A percentile compares a stretch with the other conserved stretches of the same genome.
Evolutionary conservation across 441 rosid genomes (phyloP).

Genomic region (Cnidoscolus chayamansa): DNA sequence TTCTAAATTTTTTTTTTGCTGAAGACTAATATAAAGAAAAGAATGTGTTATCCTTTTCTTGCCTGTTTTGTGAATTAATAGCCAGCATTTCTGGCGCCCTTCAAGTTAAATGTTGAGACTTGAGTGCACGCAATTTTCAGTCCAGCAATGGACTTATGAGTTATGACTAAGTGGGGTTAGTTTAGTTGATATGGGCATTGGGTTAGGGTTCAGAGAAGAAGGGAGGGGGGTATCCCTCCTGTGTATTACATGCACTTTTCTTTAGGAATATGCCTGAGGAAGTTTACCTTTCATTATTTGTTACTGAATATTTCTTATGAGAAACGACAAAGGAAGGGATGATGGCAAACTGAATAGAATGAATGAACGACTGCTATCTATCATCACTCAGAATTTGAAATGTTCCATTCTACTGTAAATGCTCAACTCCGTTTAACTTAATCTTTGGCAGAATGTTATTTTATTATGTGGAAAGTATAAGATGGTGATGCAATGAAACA

Average conservation of each 20-base stretch:
- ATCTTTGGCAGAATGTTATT: too few species aligned
- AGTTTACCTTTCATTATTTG: background rate
- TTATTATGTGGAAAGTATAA: background rate
- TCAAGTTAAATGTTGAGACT: background rate
- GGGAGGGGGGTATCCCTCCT: too few species aligned
- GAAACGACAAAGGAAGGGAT: too few species aligned
- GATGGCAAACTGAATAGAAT: background rate
- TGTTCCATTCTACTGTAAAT: background rate
- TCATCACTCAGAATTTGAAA: background rate
- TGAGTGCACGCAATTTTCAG: too few species aligned
- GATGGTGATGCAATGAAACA: background rate
- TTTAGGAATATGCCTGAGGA: background rate
- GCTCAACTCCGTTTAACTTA: background rate
- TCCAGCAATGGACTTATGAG: too few species aligned
- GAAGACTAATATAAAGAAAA: background rate
- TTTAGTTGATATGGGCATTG: too few species aligned
- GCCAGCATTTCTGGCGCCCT: background rate
- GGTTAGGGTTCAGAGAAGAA: too few species aligned
- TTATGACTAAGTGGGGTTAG: too few species aligned
- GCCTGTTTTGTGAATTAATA: background rate
- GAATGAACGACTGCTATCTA: background rate
- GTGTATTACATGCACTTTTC: too few species aligned
- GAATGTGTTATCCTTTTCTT: background rate
- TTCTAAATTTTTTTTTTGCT: background rate
- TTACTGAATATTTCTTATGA: background rate